Conservation (phyloP, 2,329 filamentous ascomycete species). For the Endoconidiophora polonica region DNA sequence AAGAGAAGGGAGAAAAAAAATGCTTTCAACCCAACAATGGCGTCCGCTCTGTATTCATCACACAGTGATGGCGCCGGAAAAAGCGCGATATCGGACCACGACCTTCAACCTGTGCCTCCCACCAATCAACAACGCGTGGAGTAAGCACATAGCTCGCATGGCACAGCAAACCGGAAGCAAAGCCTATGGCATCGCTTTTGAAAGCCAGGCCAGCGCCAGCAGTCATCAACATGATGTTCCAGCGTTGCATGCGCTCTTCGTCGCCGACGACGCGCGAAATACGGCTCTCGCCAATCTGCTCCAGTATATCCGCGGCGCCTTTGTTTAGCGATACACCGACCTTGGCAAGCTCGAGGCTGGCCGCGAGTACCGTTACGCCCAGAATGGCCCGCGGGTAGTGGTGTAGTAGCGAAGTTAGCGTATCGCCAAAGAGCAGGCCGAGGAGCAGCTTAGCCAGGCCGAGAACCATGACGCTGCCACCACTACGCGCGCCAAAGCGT, state of each 20-base stretch:
- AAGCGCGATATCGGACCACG: no score
- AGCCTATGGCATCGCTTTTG: conserved; percentile 78
- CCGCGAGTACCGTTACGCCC: conserved; percentile 77
- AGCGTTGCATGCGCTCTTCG: conserved; percentile 55
- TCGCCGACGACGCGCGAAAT: conserved; percentile 37
- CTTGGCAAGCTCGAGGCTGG: conserved; percentile 72
- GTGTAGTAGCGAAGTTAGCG: conserved; percentile 52
- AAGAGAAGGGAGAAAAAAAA: no score
- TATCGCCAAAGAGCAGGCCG: conserved; percentile 58
- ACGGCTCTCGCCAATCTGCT: conserved; percentile 16
- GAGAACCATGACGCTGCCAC: conserved; percentile 65
- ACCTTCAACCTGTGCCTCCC: conserved; percentile 14
- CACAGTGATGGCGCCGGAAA: no score
- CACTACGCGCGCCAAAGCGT: conserved; percentile 78
- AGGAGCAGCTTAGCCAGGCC: conserved; percentile 60
- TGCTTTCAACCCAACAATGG: conserved; percentile 16
- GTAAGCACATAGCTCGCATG: conserved; percentile 47
- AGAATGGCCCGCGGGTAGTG: conserved; percentile 62
- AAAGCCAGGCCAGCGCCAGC: conserved; percentile 69
- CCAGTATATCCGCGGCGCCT: conserved; percentile 36
- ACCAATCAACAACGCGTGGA: conserved; percentile 26
- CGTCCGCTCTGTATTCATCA: conserved; percentile 17
- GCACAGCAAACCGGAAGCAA: conserved; percentile 65
- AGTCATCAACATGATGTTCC: conserved; percentile 83
- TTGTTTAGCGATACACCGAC: conserved; percentile 73